A percentile compares a stretch with the other conserved stretches of the same genome.
phyloP scores from a whole-genome alignment of 306 rosid genomes.

The Oxytropis ochrocephala region DNA sequence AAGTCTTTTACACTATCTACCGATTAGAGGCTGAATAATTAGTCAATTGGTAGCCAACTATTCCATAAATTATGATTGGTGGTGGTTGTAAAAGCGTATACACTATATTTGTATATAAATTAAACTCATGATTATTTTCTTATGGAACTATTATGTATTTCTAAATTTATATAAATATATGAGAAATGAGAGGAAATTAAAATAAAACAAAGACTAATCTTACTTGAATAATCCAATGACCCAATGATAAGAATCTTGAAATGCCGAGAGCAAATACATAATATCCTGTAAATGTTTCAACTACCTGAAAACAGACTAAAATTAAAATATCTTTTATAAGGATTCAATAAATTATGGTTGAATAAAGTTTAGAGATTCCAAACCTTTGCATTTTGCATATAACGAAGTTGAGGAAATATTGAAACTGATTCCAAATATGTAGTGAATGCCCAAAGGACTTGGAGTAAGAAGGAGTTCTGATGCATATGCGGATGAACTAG shows the following conservation, averaged over 20 bases:
- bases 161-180: neutral
- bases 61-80: too few relatives aligned
- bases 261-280: conserved; percentile 83
- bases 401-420: conserved; percentile 68
- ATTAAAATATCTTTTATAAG: neutral
- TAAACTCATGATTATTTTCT: too few relatives aligned
- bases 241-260: conserved; percentile 65
- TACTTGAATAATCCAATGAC: conserved; percentile 72
- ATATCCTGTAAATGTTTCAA: conserved; percentile 79
- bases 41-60: too few relatives aligned
- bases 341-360: neutral
- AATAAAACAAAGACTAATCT: neutral
- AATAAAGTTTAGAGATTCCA: neutral
- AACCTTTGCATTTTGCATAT: conserved; percentile 84
- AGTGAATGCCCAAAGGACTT: conserved; percentile 53
- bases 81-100: too few relatives aligned
- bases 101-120: too few relatives aligned
- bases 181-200: neutral
- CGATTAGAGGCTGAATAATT: too few relatives aligned
- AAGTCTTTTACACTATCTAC: too few relatives aligned
- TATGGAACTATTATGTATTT: neutral
- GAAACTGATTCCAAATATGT: conserved; percentile 63
- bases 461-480: too few relatives aligned
- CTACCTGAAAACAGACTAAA: conserved; percentile 38
- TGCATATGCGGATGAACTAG: conserved; percentile 31